Base-by-base conservation (phyloP, 768 basidiomycete species). In the Tricholoma hemisulphureum region DNA sequence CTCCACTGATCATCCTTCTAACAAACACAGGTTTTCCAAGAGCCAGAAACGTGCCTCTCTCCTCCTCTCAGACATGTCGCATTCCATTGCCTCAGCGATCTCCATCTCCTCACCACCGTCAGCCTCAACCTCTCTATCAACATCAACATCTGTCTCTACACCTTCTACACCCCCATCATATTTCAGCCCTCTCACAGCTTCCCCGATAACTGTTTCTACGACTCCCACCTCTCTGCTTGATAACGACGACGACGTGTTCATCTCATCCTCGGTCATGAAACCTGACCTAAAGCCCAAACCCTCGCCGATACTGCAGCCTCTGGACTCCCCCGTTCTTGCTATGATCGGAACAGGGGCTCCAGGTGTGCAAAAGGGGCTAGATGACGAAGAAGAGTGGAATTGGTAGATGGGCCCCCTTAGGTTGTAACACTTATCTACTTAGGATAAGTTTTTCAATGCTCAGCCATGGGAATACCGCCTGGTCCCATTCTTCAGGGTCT, bases 1-100 rank as follows among this genome's bases (percentile, higher is more conserved):
- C 37, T 13, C 37, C 28, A 45, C 26, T 52, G 18, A 53, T 24
- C 35, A 16, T 50, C n/a, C 55, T 16, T 28, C 11, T 43, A 20
- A 21, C 21, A 14, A 24, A 39, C 23, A 26, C 59, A 90, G 88
- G n/a, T 81, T 89, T 64, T 74, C 83, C 16, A 88, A 85, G 62
- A 78, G 75, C 63, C 86, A 86, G 58, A 88, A 87, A 70, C 84
- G 87, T 20, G 88, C 88, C 0, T 87, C 88, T 0, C 61, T 81
- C 1, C 76, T 90, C 28, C 66, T 90, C 53, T 81, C 85, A 0
- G 88, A 89, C 66, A 81, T 89, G 18, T 85, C 86, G 5, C 78
- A 80, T 59, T 77, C 81, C 37, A 74, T 86, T 32, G 77, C 77
- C 9, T 76, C 80, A 2, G 84, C 79, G 0, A 49, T 49, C n/a